Evolutionary conservation across 1,284 basidiomycete species (phyloP).

Genomic region (Filobasidium uniguttulatum): DNA sequence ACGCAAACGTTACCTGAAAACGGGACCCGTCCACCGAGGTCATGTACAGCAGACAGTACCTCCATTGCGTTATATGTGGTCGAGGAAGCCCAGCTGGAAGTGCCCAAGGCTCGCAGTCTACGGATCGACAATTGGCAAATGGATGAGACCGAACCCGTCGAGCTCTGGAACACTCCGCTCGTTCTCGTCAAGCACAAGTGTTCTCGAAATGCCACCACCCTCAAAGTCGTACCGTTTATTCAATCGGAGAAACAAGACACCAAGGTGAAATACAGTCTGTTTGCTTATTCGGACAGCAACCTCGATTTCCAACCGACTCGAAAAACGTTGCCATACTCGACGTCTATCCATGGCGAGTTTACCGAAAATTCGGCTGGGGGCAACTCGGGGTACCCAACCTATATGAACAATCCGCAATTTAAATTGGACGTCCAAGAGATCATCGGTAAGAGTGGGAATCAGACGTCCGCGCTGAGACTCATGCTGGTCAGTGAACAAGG

Average conservation of each 20-base stretch:
- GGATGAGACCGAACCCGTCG: neutral
- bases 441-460: constrained; percentile 38
- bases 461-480: constrained; percentile 18
- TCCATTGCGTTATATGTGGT: no score
- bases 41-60: no score
- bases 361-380: constrained; percentile 67
- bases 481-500: constrained; percentile 44
- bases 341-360: constrained; percentile 40
- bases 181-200: constrained; percentile 8
- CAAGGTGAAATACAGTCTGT: constrained; percentile 15
- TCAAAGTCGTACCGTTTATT: constrained; percentile 3
- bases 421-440: constrained; percentile 39
- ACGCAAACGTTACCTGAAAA: no score
- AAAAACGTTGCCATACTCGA: constrained; percentile 1
- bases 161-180: neutral
- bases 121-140: no score
- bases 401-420: constrained; percentile 85
- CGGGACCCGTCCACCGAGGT: no score
- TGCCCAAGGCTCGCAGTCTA: no score
- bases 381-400: constrained; percentile 61
- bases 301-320: constrained; percentile 6
- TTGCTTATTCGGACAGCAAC: constrained; percentile 22
- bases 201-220: constrained; percentile 2
- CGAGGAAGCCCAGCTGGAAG: no score
- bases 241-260: neutral